phyloP scores from a whole-genome alignment of 2,329 filamentous ascomycete genomes.

The Aspergillus felis region DNA sequence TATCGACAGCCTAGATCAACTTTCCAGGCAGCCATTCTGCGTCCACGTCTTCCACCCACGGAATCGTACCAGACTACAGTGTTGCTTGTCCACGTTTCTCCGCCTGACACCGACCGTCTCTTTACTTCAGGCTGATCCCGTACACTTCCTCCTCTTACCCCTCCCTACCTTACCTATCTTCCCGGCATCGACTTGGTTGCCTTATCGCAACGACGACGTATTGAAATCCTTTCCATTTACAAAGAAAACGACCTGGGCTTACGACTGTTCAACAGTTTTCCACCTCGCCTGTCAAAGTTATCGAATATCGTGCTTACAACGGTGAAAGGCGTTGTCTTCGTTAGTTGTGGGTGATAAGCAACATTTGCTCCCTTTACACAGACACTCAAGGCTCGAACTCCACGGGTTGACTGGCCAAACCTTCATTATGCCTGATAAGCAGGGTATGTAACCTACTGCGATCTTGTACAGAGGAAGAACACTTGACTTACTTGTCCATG shows the following conservation, averaged over 20 bases:
- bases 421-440: slow-evolving; percentile 20
- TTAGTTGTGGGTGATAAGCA: background rate
- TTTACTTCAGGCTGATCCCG: slow-evolving; percentile 19
- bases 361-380: slow-evolving; percentile 1
- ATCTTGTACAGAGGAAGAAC: background rate
- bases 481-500: slow-evolving; percentile 5
- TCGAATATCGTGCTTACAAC: background rate
- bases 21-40: background rate
- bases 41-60: background rate
- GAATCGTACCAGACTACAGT: background rate
- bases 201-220: background rate
- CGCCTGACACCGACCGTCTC: slow-evolving; percentile 13
- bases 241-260: background rate
- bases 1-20: slow-evolving; percentile 1
- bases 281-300: background rate
- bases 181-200: slow-evolving; percentile 1
- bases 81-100: slow-evolving; percentile 6
- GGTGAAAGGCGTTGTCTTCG: background rate
- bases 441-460: slow-evolving; percentile 17
- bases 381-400: background rate
- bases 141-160: slow-evolving; percentile 14
- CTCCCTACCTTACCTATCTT: slow-evolving; percentile 3
- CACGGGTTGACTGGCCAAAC: background rate
- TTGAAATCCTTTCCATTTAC: background rate
- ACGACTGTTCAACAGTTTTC: background rate